These are phyloP conservation scores for Penicillium egyptiacum DNA, from an alignment of 495 filamentous ascomycete genomes.

Conservation along the genomic window DNA sequence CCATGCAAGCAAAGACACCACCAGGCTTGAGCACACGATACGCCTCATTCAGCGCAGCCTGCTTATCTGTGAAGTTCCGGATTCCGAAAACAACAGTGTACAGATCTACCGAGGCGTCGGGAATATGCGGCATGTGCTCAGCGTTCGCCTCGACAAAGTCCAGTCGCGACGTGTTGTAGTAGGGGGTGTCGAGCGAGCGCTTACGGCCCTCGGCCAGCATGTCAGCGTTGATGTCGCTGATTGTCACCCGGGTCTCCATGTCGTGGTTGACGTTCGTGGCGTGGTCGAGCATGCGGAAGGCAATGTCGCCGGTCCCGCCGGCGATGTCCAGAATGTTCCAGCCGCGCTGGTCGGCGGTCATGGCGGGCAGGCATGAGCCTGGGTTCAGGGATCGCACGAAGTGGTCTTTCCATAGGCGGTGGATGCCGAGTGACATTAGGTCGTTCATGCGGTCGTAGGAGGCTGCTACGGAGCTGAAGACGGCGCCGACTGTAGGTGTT, in stretches of 20 bases:
- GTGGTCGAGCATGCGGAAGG: slow-evolving; percentile 93
- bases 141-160: slow-evolving; percentile 88
- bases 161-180: slow-evolving; percentile 59
- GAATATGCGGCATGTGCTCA: slow-evolving; percentile 68
- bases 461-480: slow-evolving; percentile 94
- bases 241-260: slow-evolving; percentile 73
- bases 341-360: slow-evolving; percentile 41
- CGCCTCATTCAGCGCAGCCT: slow-evolving; percentile 74
- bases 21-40: slow-evolving; percentile 88
- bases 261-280: slow-evolving; percentile 80
- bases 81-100: slow-evolving; percentile 99
- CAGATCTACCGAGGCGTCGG: slow-evolving; percentile 68
- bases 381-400: slow-evolving; percentile 93
- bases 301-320: slow-evolving; percentile 96
- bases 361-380: slow-evolving; percentile 61
- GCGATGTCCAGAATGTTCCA: slow-evolving; percentile 95
- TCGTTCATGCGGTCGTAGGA: slow-evolving; percentile 98
- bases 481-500: slow-evolving; percentile 63
- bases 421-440: slow-evolving; percentile 95
- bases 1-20: slow-evolving; percentile 94
- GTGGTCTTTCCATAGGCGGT: slow-evolving; percentile 97
- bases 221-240: slow-evolving; percentile 90
- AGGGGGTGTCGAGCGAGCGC: slow-evolving; percentile 61
- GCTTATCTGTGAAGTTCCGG: slow-evolving; percentile 90
- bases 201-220: slow-evolving; percentile 89